These are phyloP conservation scores for Colletotrichum lini DNA, from an alignment of 2,329 filamentous ascomycete genomes.

Conservation along the genomic window DNA sequence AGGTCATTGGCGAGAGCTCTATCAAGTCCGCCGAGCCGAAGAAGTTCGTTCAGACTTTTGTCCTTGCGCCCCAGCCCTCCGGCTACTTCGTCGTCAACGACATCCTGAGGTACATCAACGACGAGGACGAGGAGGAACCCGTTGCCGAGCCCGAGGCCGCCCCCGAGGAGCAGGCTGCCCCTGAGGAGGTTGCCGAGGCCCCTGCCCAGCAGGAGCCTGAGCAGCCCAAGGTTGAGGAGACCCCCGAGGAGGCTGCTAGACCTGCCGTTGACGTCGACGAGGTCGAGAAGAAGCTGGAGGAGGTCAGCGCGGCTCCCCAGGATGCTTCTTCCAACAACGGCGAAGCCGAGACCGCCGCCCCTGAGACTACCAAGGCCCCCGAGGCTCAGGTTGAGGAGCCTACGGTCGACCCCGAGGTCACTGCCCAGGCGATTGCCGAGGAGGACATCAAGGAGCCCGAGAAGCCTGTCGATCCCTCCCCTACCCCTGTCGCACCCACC, in stretches of 20 bases:
- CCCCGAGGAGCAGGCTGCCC: constrained; percentile 52
- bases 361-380: constrained; percentile 54
- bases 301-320: constrained; percentile 61
- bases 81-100: constrained; percentile 99
- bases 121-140: constrained; percentile 82
- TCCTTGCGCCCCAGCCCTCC: constrained; percentile 94
- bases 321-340: constrained; percentile 53
- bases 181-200: constrained; percentile 63
- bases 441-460: constrained; percentile 72
- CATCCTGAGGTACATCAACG: constrained; percentile 93
- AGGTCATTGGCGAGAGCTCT: constrained; percentile 97
- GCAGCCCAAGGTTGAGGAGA: constrained; percentile 49
- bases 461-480: constrained; percentile 75
- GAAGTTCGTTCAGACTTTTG: constrained; percentile 98
- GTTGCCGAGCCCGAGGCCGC: constrained; percentile 57
- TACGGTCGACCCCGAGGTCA: constrained; percentile 64
- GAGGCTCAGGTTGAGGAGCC: constrained; percentile 46
- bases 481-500: constrained; percentile 65
- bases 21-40: constrained; percentile 92
- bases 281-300: constrained; percentile 84
- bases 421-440: constrained; percentile 66
- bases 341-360: constrained; percentile 50
- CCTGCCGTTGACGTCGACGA: constrained; percentile 61
- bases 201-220: constrained; percentile 53
- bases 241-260: constrained; percentile 41